A percentile compares a stretch with the other conserved stretches of the same genome.
These are phyloP conservation scores for Populus ilicifolia DNA, from an alignment of 345 rosid species.

Conservation along the genomic window DNA sequence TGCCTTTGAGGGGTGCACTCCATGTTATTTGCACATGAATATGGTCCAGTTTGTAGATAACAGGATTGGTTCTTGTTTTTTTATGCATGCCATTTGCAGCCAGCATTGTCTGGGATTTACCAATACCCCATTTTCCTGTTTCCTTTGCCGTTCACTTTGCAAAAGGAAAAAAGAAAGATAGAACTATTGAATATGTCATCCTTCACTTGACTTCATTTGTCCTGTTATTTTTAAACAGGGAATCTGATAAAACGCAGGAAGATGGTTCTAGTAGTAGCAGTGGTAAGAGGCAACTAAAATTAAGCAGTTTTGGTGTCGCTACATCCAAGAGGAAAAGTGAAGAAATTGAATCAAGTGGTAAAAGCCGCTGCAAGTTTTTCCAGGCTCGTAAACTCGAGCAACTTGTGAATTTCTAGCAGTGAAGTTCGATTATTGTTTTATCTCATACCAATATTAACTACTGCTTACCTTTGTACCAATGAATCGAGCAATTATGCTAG, in stretches of 20 bases:
- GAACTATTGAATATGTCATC: neutral
- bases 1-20: neutral
- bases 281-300: slow-evolving; percentile 62
- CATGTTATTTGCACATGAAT: neutral
- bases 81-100: neutral
- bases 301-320: slow-evolving; percentile 62
- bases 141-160: neutral
- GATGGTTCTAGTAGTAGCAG: slow-evolving; percentile 37
- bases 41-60: neutral
- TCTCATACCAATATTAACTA: no score
- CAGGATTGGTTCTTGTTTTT: neutral
- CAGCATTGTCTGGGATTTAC: neutral
- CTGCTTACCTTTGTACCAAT: neutral
- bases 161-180: neutral
- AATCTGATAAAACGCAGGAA: slow-evolving; percentile 63
- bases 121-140: neutral
- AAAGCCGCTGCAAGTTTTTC: slow-evolving; percentile 85
- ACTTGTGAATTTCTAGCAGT: slow-evolving; percentile 54
- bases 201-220: neutral
- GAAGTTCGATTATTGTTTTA: neutral
- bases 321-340: slow-evolving; percentile 61
- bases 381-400: slow-evolving; percentile 75
- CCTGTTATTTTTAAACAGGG: slow-evolving; percentile 36
- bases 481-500: neutral
- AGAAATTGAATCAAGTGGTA: slow-evolving; percentile 76